Evolutionary conservation across 2,329 filamentous ascomycete species (phyloP).

Genomic region (Ceratocystis albifundus): DNA sequence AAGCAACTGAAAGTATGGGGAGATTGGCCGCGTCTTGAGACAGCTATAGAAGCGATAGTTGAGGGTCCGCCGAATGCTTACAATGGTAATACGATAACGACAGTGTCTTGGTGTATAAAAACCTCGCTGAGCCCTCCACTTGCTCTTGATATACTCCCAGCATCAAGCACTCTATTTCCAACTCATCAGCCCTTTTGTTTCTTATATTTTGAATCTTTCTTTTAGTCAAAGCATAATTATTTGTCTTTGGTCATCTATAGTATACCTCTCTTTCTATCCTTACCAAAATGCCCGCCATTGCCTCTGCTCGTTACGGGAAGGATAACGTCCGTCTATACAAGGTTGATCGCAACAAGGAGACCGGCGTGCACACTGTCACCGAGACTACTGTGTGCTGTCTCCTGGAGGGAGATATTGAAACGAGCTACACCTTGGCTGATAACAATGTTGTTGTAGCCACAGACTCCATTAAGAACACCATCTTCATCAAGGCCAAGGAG

Average conservation of each 20-base stretch:
- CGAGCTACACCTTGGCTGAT: constrained; percentile 81
- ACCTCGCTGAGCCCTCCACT: background rate
- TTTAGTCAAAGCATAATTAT: background rate
- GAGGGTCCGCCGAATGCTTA: background rate
- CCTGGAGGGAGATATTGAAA: constrained; percentile 84
- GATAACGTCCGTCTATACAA: constrained; percentile 99
- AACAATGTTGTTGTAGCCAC: constrained; percentile 93
- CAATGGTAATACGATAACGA: background rate
- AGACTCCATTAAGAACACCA: constrained; percentile 96
- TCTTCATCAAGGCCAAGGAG: constrained; percentile 90
- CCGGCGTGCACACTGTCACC: constrained; percentile 70
- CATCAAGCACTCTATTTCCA: background rate
- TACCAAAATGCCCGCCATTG: constrained; percentile 42
- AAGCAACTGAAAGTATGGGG: background rate
- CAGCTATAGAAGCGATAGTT: background rate
- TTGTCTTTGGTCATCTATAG: background rate
- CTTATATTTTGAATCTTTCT: background rate
- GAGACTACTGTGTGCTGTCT: constrained; percentile 94
- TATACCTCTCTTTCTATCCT: background rate
- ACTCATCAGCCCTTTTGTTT: background rate
- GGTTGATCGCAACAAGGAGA: constrained; percentile 66
- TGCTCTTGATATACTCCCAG: background rate
- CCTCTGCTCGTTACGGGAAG: constrained; percentile 71
- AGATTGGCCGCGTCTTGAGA: background rate
- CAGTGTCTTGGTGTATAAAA: background rate